Base-by-base conservation (phyloP, 495 filamentous ascomycete genomes). In the Beverwykella pulmonaria region DNA sequence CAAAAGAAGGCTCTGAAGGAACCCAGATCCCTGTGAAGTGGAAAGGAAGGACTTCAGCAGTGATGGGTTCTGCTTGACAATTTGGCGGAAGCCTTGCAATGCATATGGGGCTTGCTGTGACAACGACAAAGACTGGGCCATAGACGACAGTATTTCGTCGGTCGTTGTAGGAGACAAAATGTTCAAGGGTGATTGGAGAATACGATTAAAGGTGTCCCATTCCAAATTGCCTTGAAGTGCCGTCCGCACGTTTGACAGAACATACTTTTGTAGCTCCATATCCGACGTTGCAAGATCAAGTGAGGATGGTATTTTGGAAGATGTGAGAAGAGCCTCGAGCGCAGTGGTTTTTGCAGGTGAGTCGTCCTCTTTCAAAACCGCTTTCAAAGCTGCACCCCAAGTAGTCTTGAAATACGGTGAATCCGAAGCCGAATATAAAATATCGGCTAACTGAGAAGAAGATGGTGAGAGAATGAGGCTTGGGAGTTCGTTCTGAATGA, bases 381-480 rank as follows among this genome's bases (percentile, higher is more conserved):
- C 47, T 30, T 75, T 65, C 19, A 79, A 44, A 36, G 67, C 48
- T 29, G 63, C 56, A 22, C 27, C 56, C 66, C 73, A 81, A 20
- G 74, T 52, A 29, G 59, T 46, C 58, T 71, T 29, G 55, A 77
- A 77, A 27, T 62, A 58, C 22, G 58, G 29, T 2, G 34, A 50
- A 1, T 67, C 63, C 10, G 68, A 65, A 49, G 74, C 59, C 12
- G 36, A 39, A 52, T 73, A 76, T 14, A 79, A 50, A 29, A 75
- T 68, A 7, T 70, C 59, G 5, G 72, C 67, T 14, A 77, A 63
- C 9, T 80, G 59, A 75, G 77, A 5, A 74, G 80, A 62, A 12
- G 86, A 87, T 2, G 84, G 83, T 6, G 85, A 83, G 32, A 83
- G 76, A 36, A 87, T 62, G 17, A 88, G 77, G 54, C 75, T 74